Conservation (phyloP, 768 basidiomycete genomes). For the Lyophyllum atratum region DNA sequence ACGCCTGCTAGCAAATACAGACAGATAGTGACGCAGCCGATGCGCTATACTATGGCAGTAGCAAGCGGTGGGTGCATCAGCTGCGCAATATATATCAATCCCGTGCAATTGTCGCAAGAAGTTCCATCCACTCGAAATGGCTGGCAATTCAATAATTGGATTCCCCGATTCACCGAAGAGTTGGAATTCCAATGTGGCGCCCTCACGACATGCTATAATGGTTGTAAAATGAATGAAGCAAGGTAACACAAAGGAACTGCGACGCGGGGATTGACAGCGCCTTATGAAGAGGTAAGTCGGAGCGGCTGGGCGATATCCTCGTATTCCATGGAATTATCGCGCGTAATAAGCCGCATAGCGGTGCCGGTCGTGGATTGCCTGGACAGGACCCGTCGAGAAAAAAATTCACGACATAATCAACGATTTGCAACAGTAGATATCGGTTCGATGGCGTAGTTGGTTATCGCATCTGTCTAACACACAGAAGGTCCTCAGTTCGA, state of each 20-base stretch:
- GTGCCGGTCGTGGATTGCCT: no score
- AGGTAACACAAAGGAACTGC: not conserved
- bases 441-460: conserved; percentile 65
- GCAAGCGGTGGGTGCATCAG: no score
- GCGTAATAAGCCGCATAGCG: not conserved
- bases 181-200: not conserved
- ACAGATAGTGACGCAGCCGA: not conserved
- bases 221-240: no score
- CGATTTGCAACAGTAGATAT: no score
- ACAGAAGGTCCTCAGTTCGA: conserved; percentile 24
- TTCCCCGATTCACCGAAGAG: not conserved
- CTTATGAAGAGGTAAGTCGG: not conserved
- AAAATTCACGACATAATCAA: no score
- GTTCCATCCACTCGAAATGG: not conserved
- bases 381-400: no score
- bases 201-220: no score
- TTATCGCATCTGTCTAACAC: conserved; percentile 66
- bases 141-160: not conserved
- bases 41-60: no score
- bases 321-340: not conserved
- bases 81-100: no score
- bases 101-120: no score
- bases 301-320: not conserved
- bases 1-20: no score
- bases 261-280: not conserved